Percentiles rank a stretch among this genome's conserved stretches.
Evolutionary conservation across 768 basidiomycete species (phyloP).

Genomic region (Hebeloma cylindrosporum): DNA sequence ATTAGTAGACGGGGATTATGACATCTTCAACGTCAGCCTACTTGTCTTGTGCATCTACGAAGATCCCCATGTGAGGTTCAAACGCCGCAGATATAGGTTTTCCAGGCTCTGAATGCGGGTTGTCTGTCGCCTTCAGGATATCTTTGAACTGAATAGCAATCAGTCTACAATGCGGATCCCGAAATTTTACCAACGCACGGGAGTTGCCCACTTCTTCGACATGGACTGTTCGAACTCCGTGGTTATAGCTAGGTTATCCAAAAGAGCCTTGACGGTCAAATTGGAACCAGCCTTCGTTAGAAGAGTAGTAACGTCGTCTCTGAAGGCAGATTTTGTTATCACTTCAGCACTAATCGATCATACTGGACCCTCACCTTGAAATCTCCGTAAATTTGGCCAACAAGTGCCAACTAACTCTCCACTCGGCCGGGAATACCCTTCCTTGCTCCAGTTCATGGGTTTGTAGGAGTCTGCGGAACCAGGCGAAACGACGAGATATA

Average conservation of each 20-base stretch:
- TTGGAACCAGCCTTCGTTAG: slow-evolving; percentile 75
- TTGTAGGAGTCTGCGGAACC: slow-evolving; percentile 86
- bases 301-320: slow-evolving; percentile 81
- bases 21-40: slow-evolving; percentile 30
- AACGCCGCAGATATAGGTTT: slow-evolving; percentile 87
- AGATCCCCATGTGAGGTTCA: slow-evolving; percentile 89
- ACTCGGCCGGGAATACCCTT: slow-evolving; percentile 77
- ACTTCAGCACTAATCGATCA: not conserved
- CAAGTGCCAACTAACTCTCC: slow-evolving; percentile 84
- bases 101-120: slow-evolving; percentile 48
- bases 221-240: slow-evolving; percentile 86
- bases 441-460: slow-evolving; percentile 88
- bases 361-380: slow-evolving; percentile 58
- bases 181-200: slow-evolving; percentile 41
- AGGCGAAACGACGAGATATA: slow-evolving; percentile 87
- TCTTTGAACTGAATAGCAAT: slow-evolving; percentile 52
- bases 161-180: not conserved
- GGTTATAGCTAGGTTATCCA: slow-evolving; percentile 85
- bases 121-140: slow-evolving; percentile 56
- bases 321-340: slow-evolving; percentile 26
- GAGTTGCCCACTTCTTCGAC: slow-evolving; percentile 77
- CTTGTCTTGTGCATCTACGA: slow-evolving; percentile 97
- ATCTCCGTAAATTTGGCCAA: slow-evolving; percentile 87
- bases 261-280: slow-evolving; percentile 72
- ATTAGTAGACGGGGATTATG: not conserved